Conservation (phyloP, 768 basidiomycete species). For the Psilocybe cubensis region DNA sequence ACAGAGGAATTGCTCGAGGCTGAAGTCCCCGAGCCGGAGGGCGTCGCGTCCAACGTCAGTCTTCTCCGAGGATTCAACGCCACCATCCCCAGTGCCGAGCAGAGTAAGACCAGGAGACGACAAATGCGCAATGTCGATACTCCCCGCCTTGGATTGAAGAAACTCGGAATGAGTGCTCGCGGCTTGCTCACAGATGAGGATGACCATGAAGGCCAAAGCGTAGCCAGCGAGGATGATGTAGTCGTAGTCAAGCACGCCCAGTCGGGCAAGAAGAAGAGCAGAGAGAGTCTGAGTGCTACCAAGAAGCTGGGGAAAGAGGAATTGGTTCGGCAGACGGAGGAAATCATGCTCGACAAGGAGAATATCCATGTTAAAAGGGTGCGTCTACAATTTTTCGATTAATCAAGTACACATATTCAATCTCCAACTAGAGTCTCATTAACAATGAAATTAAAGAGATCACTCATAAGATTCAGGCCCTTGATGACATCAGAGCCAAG, state of each 20-base stretch:
- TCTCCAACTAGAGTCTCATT: constrained; percentile 67
- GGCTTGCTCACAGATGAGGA: constrained; percentile 68
- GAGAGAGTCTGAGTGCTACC: constrained; percentile 68
- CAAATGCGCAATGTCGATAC: constrained; percentile 82
- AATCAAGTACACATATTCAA: constrained; percentile 8
- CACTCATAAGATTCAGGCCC: constrained; percentile 82
- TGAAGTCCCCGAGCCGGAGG: constrained; percentile 76
- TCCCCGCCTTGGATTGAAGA: constrained; percentile 77
- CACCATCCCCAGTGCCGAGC: constrained; percentile 89
- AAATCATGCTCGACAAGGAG: constrained; percentile 91
- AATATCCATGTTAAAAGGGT: constrained; percentile 90
- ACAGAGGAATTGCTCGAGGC: constrained; percentile 73
- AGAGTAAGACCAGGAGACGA: constrained; percentile 73
- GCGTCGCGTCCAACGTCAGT: constrained; percentile 73
- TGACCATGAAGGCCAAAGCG: constrained; percentile 60
- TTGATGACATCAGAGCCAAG: constrained; percentile 80
- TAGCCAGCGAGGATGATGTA: constrained; percentile 78
- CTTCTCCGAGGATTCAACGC: constrained; percentile 92
- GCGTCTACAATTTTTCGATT: constrained; percentile 30
- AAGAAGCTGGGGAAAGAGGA: constrained; percentile 86
- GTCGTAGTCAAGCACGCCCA: constrained; percentile 57
- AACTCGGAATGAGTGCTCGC: constrained; percentile 76
- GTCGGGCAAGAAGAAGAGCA: constrained; percentile 51
- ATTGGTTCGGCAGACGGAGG: constrained; percentile 78
- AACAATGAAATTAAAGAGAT: constrained; percentile 89